Percentiles rank a stretch among this genome's conserved stretches.
phyloP scores from a whole-genome alignment of 805 yeast genomes.

The Cyberlindnera subsufficiens region DNA sequence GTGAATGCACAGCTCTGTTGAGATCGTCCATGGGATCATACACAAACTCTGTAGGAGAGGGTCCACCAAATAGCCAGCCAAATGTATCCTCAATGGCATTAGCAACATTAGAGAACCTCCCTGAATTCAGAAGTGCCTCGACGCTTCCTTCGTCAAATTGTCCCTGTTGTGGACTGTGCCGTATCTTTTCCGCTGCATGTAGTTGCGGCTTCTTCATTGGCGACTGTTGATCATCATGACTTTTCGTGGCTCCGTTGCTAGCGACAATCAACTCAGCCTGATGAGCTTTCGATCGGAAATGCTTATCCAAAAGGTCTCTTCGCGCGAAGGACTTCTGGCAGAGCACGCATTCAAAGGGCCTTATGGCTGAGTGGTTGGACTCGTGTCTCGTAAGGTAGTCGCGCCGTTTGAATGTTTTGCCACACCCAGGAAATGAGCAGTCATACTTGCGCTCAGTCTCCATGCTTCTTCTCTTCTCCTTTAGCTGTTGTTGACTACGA shows the following conservation, averaged over 20 bases:
- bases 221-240: not conserved
- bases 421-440: conserved; percentile 16
- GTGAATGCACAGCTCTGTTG: not conserved
- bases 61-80: conserved; percentile 22
- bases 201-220: too few species aligned
- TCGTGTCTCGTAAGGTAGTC: conserved; percentile 30
- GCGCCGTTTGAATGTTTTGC: conserved; percentile 28
- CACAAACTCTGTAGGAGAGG: not conserved
- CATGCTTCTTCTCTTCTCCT: not conserved
- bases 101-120: conserved; percentile 13
- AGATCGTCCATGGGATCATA: not conserved
- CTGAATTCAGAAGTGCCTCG: conserved; percentile 2
- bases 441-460: conserved; percentile 2
- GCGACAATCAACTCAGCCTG: not conserved
- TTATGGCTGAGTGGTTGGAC: conserved; percentile 24
- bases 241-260: not conserved
- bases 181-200: too few species aligned
- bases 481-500: not conserved
- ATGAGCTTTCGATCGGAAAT: conserved; percentile 4
- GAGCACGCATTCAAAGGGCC: conserved; percentile 24
- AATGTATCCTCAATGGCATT: conserved; percentile 18
- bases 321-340: conserved; percentile 26
- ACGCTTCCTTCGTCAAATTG: not conserved
- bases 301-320: conserved; percentile 28
- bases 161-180: not conserved